phyloP scores from a whole-genome alignment of 495 filamentous ascomycete species.

The Neurospora intermedia region DNA sequence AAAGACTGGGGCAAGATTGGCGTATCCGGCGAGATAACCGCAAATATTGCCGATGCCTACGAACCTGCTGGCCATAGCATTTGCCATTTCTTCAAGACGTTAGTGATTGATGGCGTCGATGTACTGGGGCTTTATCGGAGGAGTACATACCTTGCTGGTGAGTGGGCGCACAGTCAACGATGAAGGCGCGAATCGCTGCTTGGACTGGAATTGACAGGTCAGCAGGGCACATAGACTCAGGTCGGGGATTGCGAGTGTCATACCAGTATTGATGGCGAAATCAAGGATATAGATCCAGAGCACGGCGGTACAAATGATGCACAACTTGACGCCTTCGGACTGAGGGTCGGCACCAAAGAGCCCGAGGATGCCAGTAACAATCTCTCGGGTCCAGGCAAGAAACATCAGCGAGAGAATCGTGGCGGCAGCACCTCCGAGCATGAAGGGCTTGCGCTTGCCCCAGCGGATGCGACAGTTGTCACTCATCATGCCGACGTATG shows the following conservation, averaged over 20 bases:
- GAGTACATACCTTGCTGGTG: constrained; percentile 62
- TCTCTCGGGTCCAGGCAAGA: constrained; percentile 74
- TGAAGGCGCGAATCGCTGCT: constrained; percentile 79
- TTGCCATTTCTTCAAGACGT: constrained; percentile 50
- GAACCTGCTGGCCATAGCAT: constrained; percentile 75
- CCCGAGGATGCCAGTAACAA: constrained; percentile 56
- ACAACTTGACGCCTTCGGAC: constrained; percentile 47
- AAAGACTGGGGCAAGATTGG: constrained; percentile 57
- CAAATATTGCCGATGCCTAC: constrained; percentile 78
- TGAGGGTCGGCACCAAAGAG: constrained; percentile 59
- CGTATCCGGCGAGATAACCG: constrained; percentile 73
- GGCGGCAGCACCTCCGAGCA: constrained; percentile 62
- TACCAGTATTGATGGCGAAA: constrained; percentile 88
- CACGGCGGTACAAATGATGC: constrained; percentile 64
- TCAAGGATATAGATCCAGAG: constrained; percentile 76
- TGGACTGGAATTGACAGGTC: constrained; percentile 41
- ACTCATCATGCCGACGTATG: constrained; percentile 85
- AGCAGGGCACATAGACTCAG: not conserved
- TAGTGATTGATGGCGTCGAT: constrained; percentile 4
- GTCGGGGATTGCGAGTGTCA: constrained; percentile 8
- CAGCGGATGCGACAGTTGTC: constrained; percentile 71
- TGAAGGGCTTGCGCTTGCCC: constrained; percentile 85
- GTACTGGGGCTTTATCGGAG: not conserved
- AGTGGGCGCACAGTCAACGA: constrained; percentile 77
- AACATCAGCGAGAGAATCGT: constrained; percentile 63